Conservation (phyloP, 257 asterid genomes). For the Buddleja alternifolia region DNA sequence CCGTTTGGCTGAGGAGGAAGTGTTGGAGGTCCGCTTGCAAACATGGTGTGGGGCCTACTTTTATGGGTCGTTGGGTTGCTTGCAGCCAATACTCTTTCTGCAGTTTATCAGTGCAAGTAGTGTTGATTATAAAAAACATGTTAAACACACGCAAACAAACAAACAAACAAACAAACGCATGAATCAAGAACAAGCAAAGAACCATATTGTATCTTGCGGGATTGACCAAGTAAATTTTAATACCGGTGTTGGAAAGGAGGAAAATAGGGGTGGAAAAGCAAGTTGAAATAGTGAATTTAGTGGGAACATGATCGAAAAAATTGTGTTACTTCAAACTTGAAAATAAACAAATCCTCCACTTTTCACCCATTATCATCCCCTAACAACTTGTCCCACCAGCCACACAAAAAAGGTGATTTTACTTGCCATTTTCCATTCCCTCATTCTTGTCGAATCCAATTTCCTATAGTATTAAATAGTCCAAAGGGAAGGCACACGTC, state of each 20-base stretch:
- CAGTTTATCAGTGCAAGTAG: slow-evolving; percentile 27
- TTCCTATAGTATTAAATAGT: background rate
- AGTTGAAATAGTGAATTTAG: background rate
- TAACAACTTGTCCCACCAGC: background rate
- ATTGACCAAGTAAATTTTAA: no score
- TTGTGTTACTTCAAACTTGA: background rate
- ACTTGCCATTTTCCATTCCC: background rate
- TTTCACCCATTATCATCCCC: background rate
- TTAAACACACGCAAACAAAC: background rate
- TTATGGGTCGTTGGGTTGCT: slow-evolving; percentile 77
- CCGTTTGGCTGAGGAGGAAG: slow-evolving; percentile 70
- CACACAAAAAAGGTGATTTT: background rate
- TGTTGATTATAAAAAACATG: background rate
- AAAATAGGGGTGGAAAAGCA: background rate
- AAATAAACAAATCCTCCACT: background rate
- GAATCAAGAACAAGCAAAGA: background rate
- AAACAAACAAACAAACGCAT: background rate
- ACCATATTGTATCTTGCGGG: background rate
- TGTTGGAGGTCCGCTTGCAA: slow-evolving; percentile 93
- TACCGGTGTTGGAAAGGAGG: background rate
- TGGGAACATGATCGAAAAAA: background rate
- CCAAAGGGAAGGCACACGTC: background rate
- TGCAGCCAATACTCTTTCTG: slow-evolving; percentile 92
- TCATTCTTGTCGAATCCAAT: background rate
- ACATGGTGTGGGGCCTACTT: slow-evolving; percentile 92